These are phyloP conservation scores for Pythium biforme DNA, from an alignment of 352 stramenopile genomes.

Conservation along the genomic window DNA sequence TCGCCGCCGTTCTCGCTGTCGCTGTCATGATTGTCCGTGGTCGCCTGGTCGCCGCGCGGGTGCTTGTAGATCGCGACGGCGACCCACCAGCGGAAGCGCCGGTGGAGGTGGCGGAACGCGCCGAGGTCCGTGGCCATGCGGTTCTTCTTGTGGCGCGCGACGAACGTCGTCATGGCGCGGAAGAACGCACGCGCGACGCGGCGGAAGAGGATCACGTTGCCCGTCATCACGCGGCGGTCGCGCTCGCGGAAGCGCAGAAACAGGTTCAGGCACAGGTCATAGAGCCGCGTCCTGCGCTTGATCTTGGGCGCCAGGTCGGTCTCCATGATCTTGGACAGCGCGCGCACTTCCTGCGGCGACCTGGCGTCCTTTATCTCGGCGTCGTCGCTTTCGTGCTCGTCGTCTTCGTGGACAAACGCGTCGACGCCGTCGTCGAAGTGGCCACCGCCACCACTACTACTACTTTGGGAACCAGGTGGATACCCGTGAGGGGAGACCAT, in stretches of 20 bases:
- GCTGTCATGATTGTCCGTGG: background rate
- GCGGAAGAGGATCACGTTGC: conserved; percentile 30
- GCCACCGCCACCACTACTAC: too few species aligned
- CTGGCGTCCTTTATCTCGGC: background rate
- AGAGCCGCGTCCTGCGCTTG: conserved; percentile 37
- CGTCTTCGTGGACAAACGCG: conserved; percentile 12
- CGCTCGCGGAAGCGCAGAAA: conserved; percentile 36
- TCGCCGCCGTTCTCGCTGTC: background rate
- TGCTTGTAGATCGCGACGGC: conserved; percentile 29
- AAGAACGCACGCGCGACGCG: conserved; percentile 28
- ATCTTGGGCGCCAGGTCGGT: conserved; percentile 31
- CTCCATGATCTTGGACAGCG: conserved; percentile 38
- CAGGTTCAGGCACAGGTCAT: conserved; percentile 35
- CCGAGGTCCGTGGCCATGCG: conserved; percentile 34
- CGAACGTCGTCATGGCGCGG: conserved; percentile 6
- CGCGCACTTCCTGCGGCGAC: conserved; percentile 2
- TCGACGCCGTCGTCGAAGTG: conserved; percentile 9
- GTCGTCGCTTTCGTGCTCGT: conserved; percentile 8
- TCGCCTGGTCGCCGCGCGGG: conserved; percentile 3
- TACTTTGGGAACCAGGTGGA: too few species aligned
- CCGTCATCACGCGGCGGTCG: conserved; percentile 29
- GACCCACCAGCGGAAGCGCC: conserved; percentile 32
- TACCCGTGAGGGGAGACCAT: too few species aligned
- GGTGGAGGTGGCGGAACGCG: conserved; percentile 27
- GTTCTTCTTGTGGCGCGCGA: conserved; percentile 28